A percentile compares a stretch with the other conserved stretches of the same genome.
Evolutionary conservation across 768 basidiomycete species (phyloP).

Genomic region (Mycena venus): DNA sequence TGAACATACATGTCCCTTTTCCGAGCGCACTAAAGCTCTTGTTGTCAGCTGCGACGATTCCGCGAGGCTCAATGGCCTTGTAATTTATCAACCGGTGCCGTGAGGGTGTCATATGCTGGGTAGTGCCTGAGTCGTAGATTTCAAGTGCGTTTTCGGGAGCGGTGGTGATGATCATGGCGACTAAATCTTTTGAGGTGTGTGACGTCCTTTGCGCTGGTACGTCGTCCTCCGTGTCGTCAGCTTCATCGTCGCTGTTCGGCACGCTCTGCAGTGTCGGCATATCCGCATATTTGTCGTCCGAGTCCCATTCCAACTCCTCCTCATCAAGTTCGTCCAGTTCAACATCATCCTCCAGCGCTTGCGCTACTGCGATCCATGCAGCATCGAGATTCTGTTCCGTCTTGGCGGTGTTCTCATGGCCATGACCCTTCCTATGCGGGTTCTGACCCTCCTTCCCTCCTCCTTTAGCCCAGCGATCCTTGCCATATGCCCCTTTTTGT

Average conservation of each 20-base stretch:
- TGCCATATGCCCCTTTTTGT: conserved; percentile 44
- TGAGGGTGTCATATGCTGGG: conserved; percentile 51
- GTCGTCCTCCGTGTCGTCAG: background rate
- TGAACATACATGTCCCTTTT: background rate
- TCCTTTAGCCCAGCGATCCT: conserved; percentile 53
- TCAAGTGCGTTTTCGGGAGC: conserved; percentile 31
- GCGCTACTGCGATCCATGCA: background rate
- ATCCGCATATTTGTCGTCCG: background rate
- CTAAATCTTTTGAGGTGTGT: background rate
- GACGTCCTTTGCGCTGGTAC: background rate
- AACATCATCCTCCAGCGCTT: background rate
- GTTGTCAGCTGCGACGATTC: conserved; percentile 49
- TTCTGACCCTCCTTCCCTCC: conserved; percentile 53
- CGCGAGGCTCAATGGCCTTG: conserved; percentile 37
- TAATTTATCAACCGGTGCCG: conserved; percentile 46
- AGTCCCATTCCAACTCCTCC: too few relatives aligned
- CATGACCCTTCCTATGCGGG: conserved; percentile 19
- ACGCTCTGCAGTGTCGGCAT: background rate
- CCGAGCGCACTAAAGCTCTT: background rate
- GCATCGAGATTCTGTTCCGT: background rate
- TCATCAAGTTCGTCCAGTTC: conserved; percentile 6
- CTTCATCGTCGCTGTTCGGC: conserved; percentile 6
- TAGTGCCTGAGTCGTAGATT: conserved; percentile 55
- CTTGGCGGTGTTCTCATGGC: background rate
- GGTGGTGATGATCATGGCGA: background rate